Percentiles rank a stretch among this genome's conserved stretches.
These are phyloP conservation scores for Fragilariopsis cylindrus DNA, from an alignment of 108 stramenopile species.

Conservation along the genomic window DNA sequence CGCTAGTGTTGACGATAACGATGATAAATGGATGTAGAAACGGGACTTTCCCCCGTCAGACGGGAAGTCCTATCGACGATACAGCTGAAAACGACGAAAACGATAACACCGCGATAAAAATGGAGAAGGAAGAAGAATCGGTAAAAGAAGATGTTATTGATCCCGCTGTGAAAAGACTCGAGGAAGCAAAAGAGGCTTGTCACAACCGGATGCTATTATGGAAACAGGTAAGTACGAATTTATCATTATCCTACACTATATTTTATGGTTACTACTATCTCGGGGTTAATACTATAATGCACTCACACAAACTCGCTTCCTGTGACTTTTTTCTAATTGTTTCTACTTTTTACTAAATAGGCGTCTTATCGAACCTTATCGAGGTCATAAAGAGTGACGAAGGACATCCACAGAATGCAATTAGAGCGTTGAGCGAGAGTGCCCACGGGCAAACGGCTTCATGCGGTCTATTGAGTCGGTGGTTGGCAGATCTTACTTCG, in stretches of 20 bases:
- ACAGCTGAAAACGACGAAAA: neutral
- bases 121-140: conserved; percentile 40
- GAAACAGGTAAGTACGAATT: conserved; percentile 46
- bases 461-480: conserved; percentile 73
- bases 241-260: neutral
- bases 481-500: conserved; percentile 69
- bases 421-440: conserved; percentile 60
- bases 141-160: conserved; percentile 43
- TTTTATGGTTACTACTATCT: neutral
- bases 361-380: conserved; percentile 50
- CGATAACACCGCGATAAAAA: neutral
- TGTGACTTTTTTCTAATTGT: conserved; percentile 4
- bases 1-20: conserved; percentile 16
- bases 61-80: conserved; percentile 27
- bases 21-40: conserved; percentile 11
- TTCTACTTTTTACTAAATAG: conserved; percentile 23
- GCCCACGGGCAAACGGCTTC: conserved; percentile 72
- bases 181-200: conserved; percentile 61
- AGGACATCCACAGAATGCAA: conserved; percentile 54
- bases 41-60: conserved; percentile 13
- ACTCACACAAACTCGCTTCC: neutral
- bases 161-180: conserved; percentile 44
- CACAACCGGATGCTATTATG: conserved; percentile 74
- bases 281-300: conserved; percentile 29
- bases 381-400: conserved; percentile 46